A percentile compares a stretch with the other conserved stretches of the same genome.
These are phyloP conservation scores for Takashimella tepidaria DNA, from an alignment of 1,284 basidiomycete species.

Conservation along the genomic window DNA sequence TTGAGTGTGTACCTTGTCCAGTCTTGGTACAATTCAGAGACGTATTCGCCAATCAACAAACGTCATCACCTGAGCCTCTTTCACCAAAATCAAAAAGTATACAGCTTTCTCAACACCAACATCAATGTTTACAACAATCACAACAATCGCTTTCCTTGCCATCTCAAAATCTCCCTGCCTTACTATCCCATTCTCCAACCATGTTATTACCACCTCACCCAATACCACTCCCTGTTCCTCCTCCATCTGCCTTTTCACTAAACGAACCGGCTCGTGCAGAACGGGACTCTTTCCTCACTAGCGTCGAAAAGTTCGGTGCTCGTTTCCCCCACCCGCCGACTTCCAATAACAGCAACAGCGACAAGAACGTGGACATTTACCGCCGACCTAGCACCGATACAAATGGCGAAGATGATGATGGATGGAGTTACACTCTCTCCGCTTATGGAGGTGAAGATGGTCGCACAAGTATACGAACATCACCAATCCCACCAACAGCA, in stretches of 20 bases:
- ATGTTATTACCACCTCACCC: not conserved
- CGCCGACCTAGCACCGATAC: not conserved
- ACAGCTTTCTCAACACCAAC: too few species aligned
- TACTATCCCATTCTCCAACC: not conserved
- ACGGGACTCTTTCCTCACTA: not conserved
- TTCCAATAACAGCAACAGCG: not conserved
- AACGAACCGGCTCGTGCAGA: not conserved
- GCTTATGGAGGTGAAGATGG: constrained; percentile 13
- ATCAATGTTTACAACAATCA: too few species aligned
- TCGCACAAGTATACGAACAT: not conserved
- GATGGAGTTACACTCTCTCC: constrained; percentile 18
- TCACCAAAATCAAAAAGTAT: not conserved
- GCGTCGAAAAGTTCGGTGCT: not conserved
- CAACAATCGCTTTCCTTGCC: not conserved
- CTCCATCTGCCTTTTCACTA: not conserved
- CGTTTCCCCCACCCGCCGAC: too few species aligned
- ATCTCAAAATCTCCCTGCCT: too few species aligned
- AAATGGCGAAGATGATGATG: constrained; percentile 13
- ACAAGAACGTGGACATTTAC: not conserved
- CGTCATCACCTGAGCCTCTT: not conserved
- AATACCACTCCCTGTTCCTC: not conserved
- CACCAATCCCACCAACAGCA: not conserved
- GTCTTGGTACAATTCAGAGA: not conserved
- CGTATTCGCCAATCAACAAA: not conserved
- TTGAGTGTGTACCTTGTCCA: not conserved